These are phyloP conservation scores for Citrus australasica DNA, from an alignment of 345 rosid species.

Conservation along the genomic window DNA sequence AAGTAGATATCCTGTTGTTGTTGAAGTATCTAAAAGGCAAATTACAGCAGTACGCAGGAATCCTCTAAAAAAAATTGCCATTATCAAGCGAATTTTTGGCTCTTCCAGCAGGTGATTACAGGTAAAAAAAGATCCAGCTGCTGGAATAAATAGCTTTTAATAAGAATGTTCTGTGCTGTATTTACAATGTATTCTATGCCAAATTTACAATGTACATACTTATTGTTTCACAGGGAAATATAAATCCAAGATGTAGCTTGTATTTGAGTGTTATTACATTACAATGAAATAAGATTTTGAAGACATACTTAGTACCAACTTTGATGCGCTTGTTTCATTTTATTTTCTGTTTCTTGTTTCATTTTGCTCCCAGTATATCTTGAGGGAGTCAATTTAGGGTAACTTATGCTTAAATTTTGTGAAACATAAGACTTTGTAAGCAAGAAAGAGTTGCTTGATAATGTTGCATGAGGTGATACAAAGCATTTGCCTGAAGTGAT, in stretches of 20 bases:
- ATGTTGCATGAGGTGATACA: slow-evolving; percentile 6
- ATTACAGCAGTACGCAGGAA: slow-evolving; percentile 29
- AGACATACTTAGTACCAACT: background rate
- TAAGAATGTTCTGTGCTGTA: background rate
- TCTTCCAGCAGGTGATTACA: slow-evolving; percentile 27
- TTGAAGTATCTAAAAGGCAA: slow-evolving; percentile 24
- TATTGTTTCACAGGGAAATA: background rate
- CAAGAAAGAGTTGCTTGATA: slow-evolving; percentile 27
- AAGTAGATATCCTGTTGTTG: slow-evolving; percentile 49
- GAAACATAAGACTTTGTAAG: slow-evolving; percentile 10
- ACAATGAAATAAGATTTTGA: slow-evolving; percentile 4
- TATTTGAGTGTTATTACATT: background rate
- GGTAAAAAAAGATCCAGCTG: background rate
- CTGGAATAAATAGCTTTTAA: background rate
- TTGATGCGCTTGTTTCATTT: background rate
- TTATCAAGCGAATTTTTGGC: slow-evolving; percentile 46
- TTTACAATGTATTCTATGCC: background rate
- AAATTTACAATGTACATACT: slow-evolving; percentile 9
- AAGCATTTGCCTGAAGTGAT: slow-evolving; percentile 10
- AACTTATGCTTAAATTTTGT: slow-evolving; percentile 17
- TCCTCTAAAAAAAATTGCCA: slow-evolving; percentile 48
- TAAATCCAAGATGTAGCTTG: background rate
- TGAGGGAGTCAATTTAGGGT: background rate
- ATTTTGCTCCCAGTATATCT: too few relatives aligned
- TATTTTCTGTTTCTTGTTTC: background rate